These are phyloP conservation scores for Syzygium syzygioides DNA, from an alignment of 441 rosid genomes.

Conservation along the genomic window DNA sequence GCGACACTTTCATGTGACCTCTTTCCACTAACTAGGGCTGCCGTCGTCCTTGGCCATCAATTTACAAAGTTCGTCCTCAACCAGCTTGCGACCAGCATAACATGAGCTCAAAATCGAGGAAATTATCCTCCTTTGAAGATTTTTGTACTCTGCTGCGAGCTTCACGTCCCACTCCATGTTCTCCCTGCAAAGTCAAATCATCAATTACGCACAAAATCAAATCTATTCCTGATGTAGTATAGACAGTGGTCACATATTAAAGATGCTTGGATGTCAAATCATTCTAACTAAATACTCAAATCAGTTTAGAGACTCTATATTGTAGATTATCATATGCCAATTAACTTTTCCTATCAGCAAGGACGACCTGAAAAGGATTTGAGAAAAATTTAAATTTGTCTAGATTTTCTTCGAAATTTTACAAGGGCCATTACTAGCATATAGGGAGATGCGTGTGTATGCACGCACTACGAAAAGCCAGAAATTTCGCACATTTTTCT, in stretches of 20 bases:
- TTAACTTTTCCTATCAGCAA: neutral
- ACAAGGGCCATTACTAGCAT: neutral
- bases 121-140: constrained; percentile 47
- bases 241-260: neutral
- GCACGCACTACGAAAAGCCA: neutral
- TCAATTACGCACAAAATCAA: neutral
- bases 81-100: constrained; percentile 42
- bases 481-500: neutral
- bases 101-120: constrained; percentile 74
- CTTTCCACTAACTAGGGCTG: neutral
- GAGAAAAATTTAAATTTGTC: neutral
- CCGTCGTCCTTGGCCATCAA: neutral
- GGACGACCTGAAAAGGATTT: neutral
- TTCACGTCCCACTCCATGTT: constrained; percentile 52
- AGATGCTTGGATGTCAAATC: neutral
- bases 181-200: constrained; percentile 32
- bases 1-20: neutral
- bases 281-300: neutral
- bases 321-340: neutral
- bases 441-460: neutral
- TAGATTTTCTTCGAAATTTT: neutral
- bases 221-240: neutral
- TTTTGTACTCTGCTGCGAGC: constrained; percentile 49
- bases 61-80: constrained; percentile 40
- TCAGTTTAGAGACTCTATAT: neutral